A percentile compares a stretch with the other conserved stretches of the same genome.
phyloP scores from a whole-genome alignment of 2,329 filamentous ascomycete genomes.

The Calonectria naviculata region DNA sequence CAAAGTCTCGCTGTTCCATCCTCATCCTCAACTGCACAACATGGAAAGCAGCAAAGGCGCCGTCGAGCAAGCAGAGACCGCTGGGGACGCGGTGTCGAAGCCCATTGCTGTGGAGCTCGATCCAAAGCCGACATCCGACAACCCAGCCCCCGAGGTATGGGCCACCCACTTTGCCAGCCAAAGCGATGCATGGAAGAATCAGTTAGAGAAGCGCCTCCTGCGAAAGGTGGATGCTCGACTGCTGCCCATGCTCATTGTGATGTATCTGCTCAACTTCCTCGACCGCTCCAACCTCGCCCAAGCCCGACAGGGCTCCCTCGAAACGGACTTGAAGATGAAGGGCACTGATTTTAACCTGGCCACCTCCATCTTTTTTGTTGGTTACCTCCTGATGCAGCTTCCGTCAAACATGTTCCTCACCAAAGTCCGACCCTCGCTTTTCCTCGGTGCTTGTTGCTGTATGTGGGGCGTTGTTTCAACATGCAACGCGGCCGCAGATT shows the following conservation, averaged over 20 bases:
- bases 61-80: not conserved
- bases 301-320: conserved; percentile 63
- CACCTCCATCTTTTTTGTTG: conserved; percentile 70
- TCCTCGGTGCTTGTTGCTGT: conserved; percentile 60
- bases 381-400: conserved; percentile 71
- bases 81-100: not conserved
- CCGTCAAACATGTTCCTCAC: conserved; percentile 70
- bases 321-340: conserved; percentile 63
- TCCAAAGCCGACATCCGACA: not conserved
- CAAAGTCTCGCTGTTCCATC: too few relatives aligned
- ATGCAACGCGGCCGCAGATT: conserved; percentile 58
- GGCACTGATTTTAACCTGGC: conserved; percentile 69
- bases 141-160: conserved; percentile 11
- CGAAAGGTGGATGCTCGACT: conserved; percentile 64
- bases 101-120: not conserved
- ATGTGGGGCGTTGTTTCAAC: conserved; percentile 53
- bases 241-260: conserved; percentile 63
- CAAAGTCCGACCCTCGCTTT: conserved; percentile 62
- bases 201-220: conserved; percentile 48
- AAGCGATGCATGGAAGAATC: conserved; percentile 29
- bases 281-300: conserved; percentile 66
- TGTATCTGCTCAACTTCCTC: conserved; percentile 68
- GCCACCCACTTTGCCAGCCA: conserved; percentile 24
- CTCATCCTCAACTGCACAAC: not conserved
- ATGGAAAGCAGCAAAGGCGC: not conserved